A percentile compares a stretch with the other conserved stretches of the same genome.
Evolutionary conservation across 2,329 filamentous ascomycete genomes (phyloP).

Genomic region (Cladosporium sp.): DNA sequence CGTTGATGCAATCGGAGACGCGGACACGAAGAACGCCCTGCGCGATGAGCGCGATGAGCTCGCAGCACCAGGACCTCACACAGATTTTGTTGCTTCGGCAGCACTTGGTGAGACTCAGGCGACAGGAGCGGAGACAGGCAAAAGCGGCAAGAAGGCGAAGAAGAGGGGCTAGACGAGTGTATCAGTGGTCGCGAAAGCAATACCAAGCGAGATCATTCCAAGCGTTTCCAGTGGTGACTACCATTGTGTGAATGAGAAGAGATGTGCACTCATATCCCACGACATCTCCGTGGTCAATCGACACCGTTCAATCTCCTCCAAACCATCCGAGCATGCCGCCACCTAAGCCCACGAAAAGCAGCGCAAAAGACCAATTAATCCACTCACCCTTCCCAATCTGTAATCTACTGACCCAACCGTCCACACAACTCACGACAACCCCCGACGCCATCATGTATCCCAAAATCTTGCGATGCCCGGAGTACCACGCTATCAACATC

Average conservation of each 20-base stretch:
- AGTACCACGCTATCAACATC: conserved; percentile 12
- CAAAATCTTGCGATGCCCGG: conserved; percentile 3
- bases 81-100: neutral
- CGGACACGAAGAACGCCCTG: conserved; percentile 54
- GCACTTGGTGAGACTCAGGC: conserved; percentile 9
- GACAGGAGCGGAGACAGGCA: conserved; percentile 18
- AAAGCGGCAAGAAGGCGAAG: conserved; percentile 26
- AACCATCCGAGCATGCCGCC: conserved; percentile 14
- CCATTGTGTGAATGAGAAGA: too few relatives aligned
- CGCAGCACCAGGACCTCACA: conserved; percentile 16
- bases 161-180: conserved; percentile 7
- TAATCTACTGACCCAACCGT: conserved; percentile 10
- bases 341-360: conserved; percentile 4
- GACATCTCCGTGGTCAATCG: too few relatives aligned
- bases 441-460: conserved; percentile 8
- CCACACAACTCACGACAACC: conserved; percentile 3
- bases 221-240: neutral
- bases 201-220: neutral
- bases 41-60: conserved; percentile 33
- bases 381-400: conserved; percentile 7
- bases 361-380: conserved; percentile 13
- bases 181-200: neutral
- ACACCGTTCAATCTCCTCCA: neutral
- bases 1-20: conserved; percentile 60
- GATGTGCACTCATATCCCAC: neutral